Percentiles rank a stretch among this genome's conserved stretches.
phyloP scores from a whole-genome alignment of 2,329 filamentous ascomycete genomes.

The Teratosphaeriaceae sp. region DNA sequence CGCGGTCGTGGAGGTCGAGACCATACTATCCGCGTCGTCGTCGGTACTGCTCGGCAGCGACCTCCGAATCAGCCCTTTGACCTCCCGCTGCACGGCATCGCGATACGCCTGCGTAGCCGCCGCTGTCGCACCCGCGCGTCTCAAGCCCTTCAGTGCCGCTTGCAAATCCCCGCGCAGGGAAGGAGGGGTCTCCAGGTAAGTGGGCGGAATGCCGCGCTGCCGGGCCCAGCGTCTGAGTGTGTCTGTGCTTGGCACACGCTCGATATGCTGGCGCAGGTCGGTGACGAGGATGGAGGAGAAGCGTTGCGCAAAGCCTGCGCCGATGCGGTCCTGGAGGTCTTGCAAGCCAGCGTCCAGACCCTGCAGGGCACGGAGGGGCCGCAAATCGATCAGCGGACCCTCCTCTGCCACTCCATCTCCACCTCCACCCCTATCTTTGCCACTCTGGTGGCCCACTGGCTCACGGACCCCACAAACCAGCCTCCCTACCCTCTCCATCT shows the following conservation, averaged over 20 bases:
- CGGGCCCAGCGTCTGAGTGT: conserved; percentile 77
- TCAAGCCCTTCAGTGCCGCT: conserved; percentile 68
- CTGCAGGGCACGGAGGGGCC: conserved; percentile 70
- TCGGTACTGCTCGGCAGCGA: conserved; percentile 89
- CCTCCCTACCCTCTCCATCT: conserved; percentile 70
- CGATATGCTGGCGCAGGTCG: conserved; percentile 75
- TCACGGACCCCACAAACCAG: conserved; percentile 79
- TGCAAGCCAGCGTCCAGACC: conserved; percentile 72
- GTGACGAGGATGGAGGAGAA: conserved; percentile 72
- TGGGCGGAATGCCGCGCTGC: conserved; percentile 50
- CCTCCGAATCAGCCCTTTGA: conserved; percentile 75
- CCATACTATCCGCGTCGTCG: conserved; percentile 85
- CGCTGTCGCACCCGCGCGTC: conserved; percentile 70
- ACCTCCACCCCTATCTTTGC: conserved; percentile 24
- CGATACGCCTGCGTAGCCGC: conserved; percentile 79
- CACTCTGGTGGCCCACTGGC: conserved; percentile 34
- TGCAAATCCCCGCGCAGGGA: conserved; percentile 64
- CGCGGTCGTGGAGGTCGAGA: conserved; percentile 74
- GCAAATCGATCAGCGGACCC: conserved; percentile 64
- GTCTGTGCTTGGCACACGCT: conserved; percentile 61
- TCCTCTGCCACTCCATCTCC: too few relatives aligned
- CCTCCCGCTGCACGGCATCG: conserved; percentile 75
- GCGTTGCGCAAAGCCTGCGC: conserved; percentile 74
- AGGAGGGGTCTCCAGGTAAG: conserved; percentile 69
- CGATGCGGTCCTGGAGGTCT: conserved; percentile 70